Evolutionary conservation across 139 green algal genomes (phyloP).

Genomic region (Zygnema cylindricum): DNA sequence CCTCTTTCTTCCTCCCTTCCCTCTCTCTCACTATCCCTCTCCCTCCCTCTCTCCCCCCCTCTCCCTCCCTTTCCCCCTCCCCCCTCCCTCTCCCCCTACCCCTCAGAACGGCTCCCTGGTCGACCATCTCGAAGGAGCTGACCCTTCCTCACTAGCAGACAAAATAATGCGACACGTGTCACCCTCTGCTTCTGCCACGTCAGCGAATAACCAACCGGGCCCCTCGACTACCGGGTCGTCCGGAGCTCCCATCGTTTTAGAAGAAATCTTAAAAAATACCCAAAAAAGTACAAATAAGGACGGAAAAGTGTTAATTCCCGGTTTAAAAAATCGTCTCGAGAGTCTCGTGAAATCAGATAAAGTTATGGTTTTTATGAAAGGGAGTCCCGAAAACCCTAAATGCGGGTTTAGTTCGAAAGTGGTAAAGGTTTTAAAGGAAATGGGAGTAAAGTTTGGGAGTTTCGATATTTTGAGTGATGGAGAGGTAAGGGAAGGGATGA

Average conservation of each 20-base stretch:
- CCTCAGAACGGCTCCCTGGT: conserved; percentile 27
- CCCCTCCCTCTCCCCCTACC: background rate
- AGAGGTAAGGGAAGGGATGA: conserved; percentile 85
- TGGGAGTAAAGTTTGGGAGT: conserved; percentile 70
- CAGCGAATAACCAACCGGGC: background rate
- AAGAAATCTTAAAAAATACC: background rate
- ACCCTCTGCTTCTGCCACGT: background rate
- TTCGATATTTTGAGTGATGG: conserved; percentile 95
- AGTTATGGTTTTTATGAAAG: conserved; percentile 98
- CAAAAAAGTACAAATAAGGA: background rate
- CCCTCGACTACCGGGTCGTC: background rate
- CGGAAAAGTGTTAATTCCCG: background rate
- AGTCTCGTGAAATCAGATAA: conserved; percentile 63
- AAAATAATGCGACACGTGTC: conserved; percentile 6
- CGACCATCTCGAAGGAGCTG: conserved; percentile 21
- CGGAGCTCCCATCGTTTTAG: background rate
- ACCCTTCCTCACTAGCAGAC: conserved; percentile 15
- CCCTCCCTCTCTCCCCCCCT: too few relatives aligned
- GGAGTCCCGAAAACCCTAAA: conserved; percentile 74
- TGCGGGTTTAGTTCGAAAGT: conserved; percentile 94
- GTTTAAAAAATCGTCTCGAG: conserved; percentile 11
- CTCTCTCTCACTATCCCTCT: too few relatives aligned
- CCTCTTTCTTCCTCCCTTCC: too few relatives aligned
- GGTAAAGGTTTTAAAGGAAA: conserved; percentile 67
- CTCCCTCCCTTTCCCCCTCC: too few relatives aligned